Evolutionary conservation across 2,329 filamentous ascomycete species (phyloP), one percentile per base, ranked within the genome.

Genomic region (Talaromyces sp.): DNA sequence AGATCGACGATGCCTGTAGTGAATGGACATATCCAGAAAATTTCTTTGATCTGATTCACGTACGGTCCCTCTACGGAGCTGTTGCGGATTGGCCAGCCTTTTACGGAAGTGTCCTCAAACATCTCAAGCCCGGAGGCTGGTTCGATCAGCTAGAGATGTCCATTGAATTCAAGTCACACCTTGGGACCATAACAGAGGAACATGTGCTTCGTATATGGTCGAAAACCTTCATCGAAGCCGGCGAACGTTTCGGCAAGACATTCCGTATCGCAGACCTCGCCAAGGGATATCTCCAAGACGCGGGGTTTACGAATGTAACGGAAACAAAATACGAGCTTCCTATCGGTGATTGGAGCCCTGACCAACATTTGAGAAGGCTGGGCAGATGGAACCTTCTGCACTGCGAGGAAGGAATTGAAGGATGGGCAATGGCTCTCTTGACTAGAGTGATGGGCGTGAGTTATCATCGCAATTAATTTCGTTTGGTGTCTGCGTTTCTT

Each of bases 291-390:
- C 73, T 84, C 61, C 70, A 72, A 7, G 78, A 80, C 2, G 81
- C 78, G 0, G 84, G 84, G 0, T 85, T 85, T 61, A 70, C 75
- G 15, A 78, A 83, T 56, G 77, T 85, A 0, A 72, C 72, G 0
- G 78, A 83, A 39, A 57, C 53, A 8, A 57, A 39, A 52, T 64
- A 42, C 27, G 60, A 60, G 17, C 22, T 62, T 17, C 62, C 60
- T 9, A 39, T 55, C 25, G 58, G 58, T 15, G 27, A 42, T 4
- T 64, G 62, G 62, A 55, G 57, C 25, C 33, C 58, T 44, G 49
- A 57, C 30, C 7, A 11, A 27, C 49, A 33, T 25, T 25, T 62
- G 17, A 55, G 36, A 22, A 42, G 55, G 25, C 15, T 62, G 17
- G 60, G 60, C 9, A 58, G 19, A 52, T 59, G 47, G 54, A 53